Evolutionary conservation across 352 stramenopile species (phyloP).

Genomic region (Pythium folliculosum): DNA sequence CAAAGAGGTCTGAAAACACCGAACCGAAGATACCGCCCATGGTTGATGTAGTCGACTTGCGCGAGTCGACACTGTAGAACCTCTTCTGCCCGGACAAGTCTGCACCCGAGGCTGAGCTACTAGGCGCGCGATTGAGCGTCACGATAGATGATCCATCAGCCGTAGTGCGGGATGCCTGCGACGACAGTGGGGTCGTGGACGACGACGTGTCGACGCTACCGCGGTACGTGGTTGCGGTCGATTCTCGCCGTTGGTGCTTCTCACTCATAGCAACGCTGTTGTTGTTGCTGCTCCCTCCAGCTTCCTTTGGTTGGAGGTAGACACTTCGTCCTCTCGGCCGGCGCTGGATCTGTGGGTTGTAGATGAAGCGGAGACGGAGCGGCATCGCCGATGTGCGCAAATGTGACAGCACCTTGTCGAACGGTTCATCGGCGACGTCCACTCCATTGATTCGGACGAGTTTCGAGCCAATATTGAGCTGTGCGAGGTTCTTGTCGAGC

Average conservation of each 20-base stretch:
- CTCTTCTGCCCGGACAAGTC: slow-evolving; percentile 24
- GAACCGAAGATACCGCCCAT: slow-evolving; percentile 49
- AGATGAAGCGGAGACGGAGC: slow-evolving; percentile 66
- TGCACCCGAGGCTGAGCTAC: slow-evolving; percentile 14
- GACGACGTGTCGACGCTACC: slow-evolving; percentile 22
- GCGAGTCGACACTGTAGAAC: slow-evolving; percentile 61
- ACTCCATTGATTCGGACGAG: slow-evolving; percentile 77
- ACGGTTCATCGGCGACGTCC: slow-evolving; percentile 54
- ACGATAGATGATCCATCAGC: background rate
- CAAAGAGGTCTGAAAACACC: slow-evolving; percentile 76
- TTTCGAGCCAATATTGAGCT: slow-evolving; percentile 62
- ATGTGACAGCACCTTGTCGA: slow-evolving; percentile 63
- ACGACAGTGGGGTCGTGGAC: slow-evolving; percentile 7
- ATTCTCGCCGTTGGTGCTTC: slow-evolving; percentile 20
- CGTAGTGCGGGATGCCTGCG: slow-evolving; percentile 1
- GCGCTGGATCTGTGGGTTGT: slow-evolving; percentile 53
- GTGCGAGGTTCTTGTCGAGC: slow-evolving; percentile 56
- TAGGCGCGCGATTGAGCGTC: slow-evolving; percentile 14
- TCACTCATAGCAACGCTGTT: slow-evolving; percentile 18
- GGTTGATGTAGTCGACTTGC: slow-evolving; percentile 31
- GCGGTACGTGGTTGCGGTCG: slow-evolving; percentile 13
- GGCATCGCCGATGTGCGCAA: slow-evolving; percentile 51
- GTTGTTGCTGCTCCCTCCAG: background rate
- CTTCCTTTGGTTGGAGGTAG: slow-evolving; percentile 14
- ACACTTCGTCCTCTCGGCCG: slow-evolving; percentile 32